These are phyloP conservation scores for Fragosphaeria purpurea DNA, from an alignment of 2,329 filamentous ascomycete species.

Conservation along the genomic window DNA sequence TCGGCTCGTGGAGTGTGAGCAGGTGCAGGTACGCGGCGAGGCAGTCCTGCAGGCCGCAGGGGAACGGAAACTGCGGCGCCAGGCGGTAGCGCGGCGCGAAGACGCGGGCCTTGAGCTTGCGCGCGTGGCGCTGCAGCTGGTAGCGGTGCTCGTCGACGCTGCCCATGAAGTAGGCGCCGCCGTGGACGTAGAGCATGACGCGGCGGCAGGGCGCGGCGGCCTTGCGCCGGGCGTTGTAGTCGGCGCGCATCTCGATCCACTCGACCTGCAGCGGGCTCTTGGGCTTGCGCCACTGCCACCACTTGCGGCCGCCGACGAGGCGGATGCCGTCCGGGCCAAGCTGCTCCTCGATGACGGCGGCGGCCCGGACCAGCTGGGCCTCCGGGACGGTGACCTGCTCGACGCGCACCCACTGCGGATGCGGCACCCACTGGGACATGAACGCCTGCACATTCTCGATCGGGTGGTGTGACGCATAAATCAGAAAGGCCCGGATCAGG, in stretches of 20 bases:
- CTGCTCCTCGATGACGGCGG: slow-evolving; percentile 57
- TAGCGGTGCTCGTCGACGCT: slow-evolving; percentile 96
- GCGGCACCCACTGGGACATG: slow-evolving; percentile 83
- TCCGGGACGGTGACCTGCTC: slow-evolving; percentile 58
- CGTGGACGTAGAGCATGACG: slow-evolving; percentile 89
- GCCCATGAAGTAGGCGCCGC: slow-evolving; percentile 91
- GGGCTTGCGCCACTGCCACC: slow-evolving; percentile 82
- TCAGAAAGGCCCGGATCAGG: slow-evolving; percentile 76
- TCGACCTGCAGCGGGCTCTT: slow-evolving; percentile 63
- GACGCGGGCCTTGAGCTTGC: slow-evolving; percentile 83
- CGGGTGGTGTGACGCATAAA: slow-evolving; percentile 76
- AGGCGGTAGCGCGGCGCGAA: slow-evolving; percentile 82
- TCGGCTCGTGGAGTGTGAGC: slow-evolving; percentile 63
- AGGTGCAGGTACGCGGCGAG: slow-evolving; percentile 80
- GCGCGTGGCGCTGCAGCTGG: slow-evolving; percentile 89
- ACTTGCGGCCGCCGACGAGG: slow-evolving; percentile 67
- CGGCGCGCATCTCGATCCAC: slow-evolving; percentile 91
- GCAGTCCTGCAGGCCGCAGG: slow-evolving; percentile 84
- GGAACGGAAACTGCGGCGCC: slow-evolving; percentile 90
- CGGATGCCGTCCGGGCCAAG: slow-evolving; percentile 67
- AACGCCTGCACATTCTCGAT: slow-evolving; percentile 91
- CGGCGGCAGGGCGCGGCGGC: slow-evolving; percentile 42
- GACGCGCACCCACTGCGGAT: slow-evolving; percentile 77
- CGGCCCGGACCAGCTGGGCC: slow-evolving; percentile 54
- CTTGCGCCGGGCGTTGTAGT: slow-evolving; percentile 61